phyloP scores from a whole-genome alignment of 169 alveolate species.

The Besnoitia besnoiti region DNA sequence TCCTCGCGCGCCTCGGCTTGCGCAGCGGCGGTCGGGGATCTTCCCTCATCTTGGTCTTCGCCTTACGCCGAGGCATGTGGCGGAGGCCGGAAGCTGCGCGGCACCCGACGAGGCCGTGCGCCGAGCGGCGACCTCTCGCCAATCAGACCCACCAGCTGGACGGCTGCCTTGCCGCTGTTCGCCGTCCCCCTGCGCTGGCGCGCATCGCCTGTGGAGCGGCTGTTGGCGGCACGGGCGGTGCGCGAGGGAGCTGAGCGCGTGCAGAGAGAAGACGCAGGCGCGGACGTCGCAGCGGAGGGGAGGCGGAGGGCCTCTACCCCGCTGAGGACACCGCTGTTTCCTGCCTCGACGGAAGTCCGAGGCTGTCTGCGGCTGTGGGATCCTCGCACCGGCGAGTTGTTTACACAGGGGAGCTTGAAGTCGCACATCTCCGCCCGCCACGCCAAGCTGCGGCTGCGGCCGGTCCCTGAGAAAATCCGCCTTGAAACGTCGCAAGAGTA shows the following conservation, averaged over 20 bases:
- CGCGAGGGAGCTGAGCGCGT: not conserved
- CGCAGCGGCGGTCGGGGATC: too few species aligned
- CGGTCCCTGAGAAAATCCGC: not conserved
- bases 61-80: not conserved
- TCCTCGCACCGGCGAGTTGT: not conserved
- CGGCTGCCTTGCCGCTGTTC: not conserved
- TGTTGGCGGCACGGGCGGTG: not conserved
- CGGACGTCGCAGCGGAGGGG: not conserved
- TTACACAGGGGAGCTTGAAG: not conserved
- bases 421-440: not conserved
- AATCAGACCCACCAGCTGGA: too few species aligned
- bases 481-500: not conserved
- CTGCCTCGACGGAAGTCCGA: conserved; percentile 1
- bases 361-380: conserved; percentile 36
- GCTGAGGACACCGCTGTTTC: not conserved
- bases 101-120: too few species aligned
- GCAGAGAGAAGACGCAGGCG: conserved; percentile 5
- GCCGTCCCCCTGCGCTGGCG: conserved; percentile 18
- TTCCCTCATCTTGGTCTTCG: not conserved
- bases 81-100: too few species aligned
- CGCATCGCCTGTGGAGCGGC: not conserved
- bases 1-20: not conserved
- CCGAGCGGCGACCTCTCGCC: too few species aligned
- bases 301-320: not conserved
- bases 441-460: not conserved